Evolutionary conservation across 441 rosid species (phyloP), one percentile per base, ranked within the genome.

Genomic region (Lepidium campestre): DNA sequence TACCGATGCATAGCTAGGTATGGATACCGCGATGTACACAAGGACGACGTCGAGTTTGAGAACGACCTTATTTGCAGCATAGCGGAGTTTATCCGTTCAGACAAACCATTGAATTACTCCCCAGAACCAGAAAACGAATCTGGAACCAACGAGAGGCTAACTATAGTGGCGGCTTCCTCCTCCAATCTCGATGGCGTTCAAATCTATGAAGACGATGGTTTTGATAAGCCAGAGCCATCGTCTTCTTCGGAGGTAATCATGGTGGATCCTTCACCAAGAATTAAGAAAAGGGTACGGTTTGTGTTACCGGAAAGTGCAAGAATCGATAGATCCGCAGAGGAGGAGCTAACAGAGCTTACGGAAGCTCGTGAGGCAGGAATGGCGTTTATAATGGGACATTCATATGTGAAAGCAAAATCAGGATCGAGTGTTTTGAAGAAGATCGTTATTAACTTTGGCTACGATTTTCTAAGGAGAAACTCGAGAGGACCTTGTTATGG

Each of bases 301-400:
- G 59, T 88, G 0, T 71, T 90, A 59, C 98, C 97, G 3, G 90
- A 88, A 53, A 83, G 79, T 55, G 83, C 83, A 8, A 75, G 23
- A 67, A 79, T 92, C 0, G 81, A 90, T 23, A 50, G 14, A 9
- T 86, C 74, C 0, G 78, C 81, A 2, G 64, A 49, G 56, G 84
- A 85, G 50, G 98, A 92, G 86, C 29, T 92, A 82, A 73, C 34
- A 40, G 98, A 86, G 74, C 81, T 92, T 23, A 81, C 74, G 83
- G 85, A 90, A 62, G 97, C 96, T 27, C 88, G 92, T 78, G 98
- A 92, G 61, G 89, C 89, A 2, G 97, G 98, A 29, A 79, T 92
- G 82, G 89, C 96, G 12, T 90, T 84, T 39, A 90, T 92, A 70
- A 78, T 88, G 44, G 93, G 97, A 19, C 97, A 88, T 57, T 82